Evolutionary conservation across 441 rosid genomes (phyloP).

Genomic region (Flueggea neowawraea): DNA sequence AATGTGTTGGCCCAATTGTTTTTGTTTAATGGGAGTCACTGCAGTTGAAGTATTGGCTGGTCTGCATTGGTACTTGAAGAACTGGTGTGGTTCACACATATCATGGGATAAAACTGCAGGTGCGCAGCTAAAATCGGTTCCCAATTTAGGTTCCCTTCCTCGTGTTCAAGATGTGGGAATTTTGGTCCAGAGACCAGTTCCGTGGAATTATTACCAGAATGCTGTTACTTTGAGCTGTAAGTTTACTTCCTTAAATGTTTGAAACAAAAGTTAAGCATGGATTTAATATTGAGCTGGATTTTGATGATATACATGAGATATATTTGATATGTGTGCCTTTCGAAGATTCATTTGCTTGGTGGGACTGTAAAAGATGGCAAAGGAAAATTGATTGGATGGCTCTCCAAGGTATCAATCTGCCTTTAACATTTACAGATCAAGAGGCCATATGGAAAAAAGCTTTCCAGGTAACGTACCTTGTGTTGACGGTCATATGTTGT

Average conservation of each 20-base stretch:
- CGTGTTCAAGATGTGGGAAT: conserved; percentile 43
- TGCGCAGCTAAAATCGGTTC: conserved; percentile 40
- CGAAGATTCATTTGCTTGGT: conserved; percentile 74
- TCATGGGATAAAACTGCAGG: conserved; percentile 85
- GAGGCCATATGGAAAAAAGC: conserved; percentile 75
- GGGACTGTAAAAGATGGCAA: conserved; percentile 85
- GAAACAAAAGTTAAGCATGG: neutral
- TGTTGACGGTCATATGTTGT: neutral
- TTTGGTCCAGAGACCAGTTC: conserved; percentile 49
- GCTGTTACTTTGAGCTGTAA: conserved; percentile 81
- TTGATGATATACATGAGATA: neutral
- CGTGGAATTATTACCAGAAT: conserved; percentile 84
- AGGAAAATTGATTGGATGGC: conserved; percentile 86
- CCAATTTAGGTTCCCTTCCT: conserved; percentile 50
- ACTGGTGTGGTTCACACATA: conserved; percentile 60
- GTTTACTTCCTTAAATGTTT: conserved; percentile 17
- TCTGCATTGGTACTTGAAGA: conserved; percentile 70
- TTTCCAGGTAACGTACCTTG: conserved; percentile 46
- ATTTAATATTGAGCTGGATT: conserved; percentile 1
- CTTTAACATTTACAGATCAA: conserved; percentile 74
- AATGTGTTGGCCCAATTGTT: too few species aligned
- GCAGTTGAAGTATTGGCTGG: conserved; percentile 68
- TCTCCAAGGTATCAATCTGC: conserved; percentile 72
- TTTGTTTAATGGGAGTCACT: conserved; percentile 61
- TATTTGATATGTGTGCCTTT: neutral